Percentiles rank a stretch among this genome's conserved stretches.
Evolutionary conservation across 2,329 filamentous ascomycete genomes (phyloP).

Genomic region (Bipolaris zeicola): DNA sequence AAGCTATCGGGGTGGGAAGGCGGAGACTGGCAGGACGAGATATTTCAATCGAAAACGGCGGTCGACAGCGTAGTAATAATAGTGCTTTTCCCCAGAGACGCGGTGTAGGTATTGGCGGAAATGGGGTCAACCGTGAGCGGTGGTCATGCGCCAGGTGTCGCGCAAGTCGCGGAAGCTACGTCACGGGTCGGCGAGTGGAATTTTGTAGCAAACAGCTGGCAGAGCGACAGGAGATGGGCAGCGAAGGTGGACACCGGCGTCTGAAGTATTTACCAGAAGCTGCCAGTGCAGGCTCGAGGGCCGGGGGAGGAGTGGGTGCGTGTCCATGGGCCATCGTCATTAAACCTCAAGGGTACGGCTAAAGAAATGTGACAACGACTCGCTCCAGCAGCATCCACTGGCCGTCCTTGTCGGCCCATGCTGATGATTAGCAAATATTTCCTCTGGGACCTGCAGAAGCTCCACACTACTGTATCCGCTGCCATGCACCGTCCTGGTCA

Average conservation of each 20-base stretch:
- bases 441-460: conserved; percentile 18
- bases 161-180: conserved; percentile 29
- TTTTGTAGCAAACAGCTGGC: not conserved
- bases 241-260: not conserved
- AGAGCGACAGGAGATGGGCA: not conserved
- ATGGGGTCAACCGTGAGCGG: conserved; percentile 14
- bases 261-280: conserved; percentile 3
- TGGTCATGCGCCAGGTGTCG: conserved; percentile 28
- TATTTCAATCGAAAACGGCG: not conserved
- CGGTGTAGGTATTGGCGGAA: conserved; percentile 22
- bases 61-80: conserved; percentile 11
- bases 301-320: conserved; percentile 13
- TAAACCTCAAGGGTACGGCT: conserved; percentile 20
- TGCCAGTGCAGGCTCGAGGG: conserved; percentile 10
- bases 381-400: not conserved
- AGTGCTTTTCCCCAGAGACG: conserved; percentile 17
- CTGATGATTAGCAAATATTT: conserved; percentile 2
- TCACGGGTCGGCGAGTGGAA: conserved; percentile 11
- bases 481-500: conserved; percentile 2
- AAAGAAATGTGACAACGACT: conserved; percentile 20
- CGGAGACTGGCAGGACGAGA: conserved; percentile 3
- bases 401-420: not conserved
- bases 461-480: conserved; percentile 12
- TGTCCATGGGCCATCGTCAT: conserved; percentile 21
- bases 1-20: conserved; percentile 1